Conservation (phyloP, 805 yeast species). For the Brettanomyces anomalus region DNA sequence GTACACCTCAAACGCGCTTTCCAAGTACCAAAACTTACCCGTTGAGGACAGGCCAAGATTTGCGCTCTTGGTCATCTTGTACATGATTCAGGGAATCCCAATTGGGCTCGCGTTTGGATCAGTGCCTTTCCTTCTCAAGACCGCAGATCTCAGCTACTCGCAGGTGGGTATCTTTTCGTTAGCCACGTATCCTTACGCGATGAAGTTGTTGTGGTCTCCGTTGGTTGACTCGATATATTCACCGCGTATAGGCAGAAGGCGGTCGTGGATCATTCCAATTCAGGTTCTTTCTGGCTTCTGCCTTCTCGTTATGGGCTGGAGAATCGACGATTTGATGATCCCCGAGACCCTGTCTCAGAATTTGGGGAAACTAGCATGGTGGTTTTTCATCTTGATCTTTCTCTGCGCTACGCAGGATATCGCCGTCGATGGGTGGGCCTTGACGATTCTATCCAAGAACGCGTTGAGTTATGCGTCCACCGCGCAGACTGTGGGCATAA, state of each 20-base stretch:
- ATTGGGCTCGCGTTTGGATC: conserved; percentile 95
- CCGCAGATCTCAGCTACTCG: conserved; percentile 66
- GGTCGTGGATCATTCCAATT: conserved; percentile 92
- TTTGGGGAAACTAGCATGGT: conserved; percentile 49
- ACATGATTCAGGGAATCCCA: conserved; percentile 91
- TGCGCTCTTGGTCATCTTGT: conserved; percentile 59
- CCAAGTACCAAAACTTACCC: conserved; percentile 16
- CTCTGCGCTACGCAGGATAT: conserved; percentile 97
- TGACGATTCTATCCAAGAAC: conserved; percentile 70
- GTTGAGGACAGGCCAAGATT: conserved; percentile 64
- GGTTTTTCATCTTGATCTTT: conserved; percentile 71
- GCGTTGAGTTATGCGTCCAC: conserved; percentile 90
- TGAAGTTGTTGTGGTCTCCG: conserved; percentile 93
- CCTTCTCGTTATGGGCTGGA: conserved; percentile 53
- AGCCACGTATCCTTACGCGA: conserved; percentile 91
- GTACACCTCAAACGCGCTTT: too few relatives aligned
- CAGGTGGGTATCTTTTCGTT: conserved; percentile 86
- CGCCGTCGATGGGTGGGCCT: conserved; percentile 99
- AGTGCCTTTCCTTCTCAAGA: conserved; percentile 80
- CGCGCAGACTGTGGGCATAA: conserved; percentile 93
- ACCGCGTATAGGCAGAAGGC: conserved; percentile 64
- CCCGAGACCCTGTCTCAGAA: conserved; percentile 37
- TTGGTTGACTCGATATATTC: conserved; percentile 82
- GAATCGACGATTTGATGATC: conserved; percentile 38
- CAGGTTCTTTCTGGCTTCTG: conserved; percentile 72